These are phyloP conservation scores for Cetraspora pellucida DNA, from an alignment of 192 early-diverging fungal species.

Conservation along the genomic window DNA sequence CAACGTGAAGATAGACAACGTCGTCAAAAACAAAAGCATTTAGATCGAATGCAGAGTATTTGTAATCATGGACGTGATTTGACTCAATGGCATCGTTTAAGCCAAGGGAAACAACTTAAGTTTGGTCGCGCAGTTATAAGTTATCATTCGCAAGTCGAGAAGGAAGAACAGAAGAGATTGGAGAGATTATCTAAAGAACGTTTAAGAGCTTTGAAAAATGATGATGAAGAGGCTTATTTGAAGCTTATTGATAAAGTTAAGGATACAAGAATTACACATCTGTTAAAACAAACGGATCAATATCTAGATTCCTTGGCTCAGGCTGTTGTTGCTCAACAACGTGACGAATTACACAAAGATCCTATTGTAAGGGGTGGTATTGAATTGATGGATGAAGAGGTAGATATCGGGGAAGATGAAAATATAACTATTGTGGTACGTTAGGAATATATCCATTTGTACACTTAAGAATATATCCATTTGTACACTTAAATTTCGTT, in stretches of 20 bases:
- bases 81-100: slow-evolving; percentile 64
- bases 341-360: slow-evolving; percentile 51
- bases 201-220: slow-evolving; percentile 92
- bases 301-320: slow-evolving; percentile 84
- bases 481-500: background rate
- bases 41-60: slow-evolving; percentile 78
- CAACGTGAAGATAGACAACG: slow-evolving; percentile 85
- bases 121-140: slow-evolving; percentile 77
- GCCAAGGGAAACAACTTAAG: slow-evolving; percentile 68
- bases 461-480: background rate
- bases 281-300: slow-evolving; percentile 87
- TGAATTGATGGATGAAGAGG: slow-evolving; percentile 55
- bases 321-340: slow-evolving; percentile 84
- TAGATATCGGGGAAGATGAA: slow-evolving; percentile 45
- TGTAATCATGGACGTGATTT: slow-evolving; percentile 74
- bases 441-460: background rate
- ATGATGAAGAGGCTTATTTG: slow-evolving; percentile 98
- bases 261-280: slow-evolving; percentile 91
- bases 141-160: slow-evolving; percentile 81
- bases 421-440: slow-evolving; percentile 33
- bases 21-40: slow-evolving; percentile 80
- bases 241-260: slow-evolving; percentile 94
- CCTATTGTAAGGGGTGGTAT: slow-evolving; percentile 48
- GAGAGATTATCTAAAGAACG: slow-evolving; percentile 90
- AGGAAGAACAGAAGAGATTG: slow-evolving; percentile 91